phyloP scores from a whole-genome alignment of 139 green algal species.

The Haematococcus sp. region DNA sequence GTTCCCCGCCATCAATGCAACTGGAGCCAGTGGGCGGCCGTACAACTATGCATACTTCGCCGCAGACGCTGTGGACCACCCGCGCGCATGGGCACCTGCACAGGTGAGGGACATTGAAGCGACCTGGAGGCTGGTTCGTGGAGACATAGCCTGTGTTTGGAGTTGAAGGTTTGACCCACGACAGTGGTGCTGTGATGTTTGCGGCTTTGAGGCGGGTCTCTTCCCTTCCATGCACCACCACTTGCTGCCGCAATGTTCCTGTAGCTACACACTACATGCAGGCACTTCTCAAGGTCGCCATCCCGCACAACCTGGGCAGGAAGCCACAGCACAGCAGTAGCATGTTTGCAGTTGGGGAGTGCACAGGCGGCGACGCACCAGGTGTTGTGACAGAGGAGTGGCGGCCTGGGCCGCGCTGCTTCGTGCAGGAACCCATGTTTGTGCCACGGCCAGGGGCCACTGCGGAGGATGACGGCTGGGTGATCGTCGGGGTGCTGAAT shows the following conservation, averaged over 20 bases:
- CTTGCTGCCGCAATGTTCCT: too few species aligned
- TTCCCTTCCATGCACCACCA: too few species aligned
- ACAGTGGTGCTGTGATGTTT: too few species aligned
- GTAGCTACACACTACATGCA: too few species aligned
- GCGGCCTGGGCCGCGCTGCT: conserved; percentile 27
- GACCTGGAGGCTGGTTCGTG: too few species aligned
- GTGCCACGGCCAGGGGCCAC: conserved; percentile 40
- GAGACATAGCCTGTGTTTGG: conserved; percentile 6
- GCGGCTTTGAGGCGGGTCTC: too few species aligned
- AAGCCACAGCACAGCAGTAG: neutral
- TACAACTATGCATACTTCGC: conserved; percentile 46
- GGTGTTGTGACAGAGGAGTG: conserved; percentile 16
- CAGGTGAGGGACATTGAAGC: conserved; percentile 32
- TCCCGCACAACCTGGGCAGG: neutral
- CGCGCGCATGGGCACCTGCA: conserved; percentile 30
- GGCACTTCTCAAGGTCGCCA: conserved; percentile 21
- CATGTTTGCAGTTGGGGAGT: neutral
- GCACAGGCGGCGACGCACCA: neutral
- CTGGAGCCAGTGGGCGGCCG: neutral
- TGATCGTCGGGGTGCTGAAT: conserved; percentile 65
- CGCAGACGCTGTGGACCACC: conserved; percentile 43
- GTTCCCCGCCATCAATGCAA: conserved; percentile 44
- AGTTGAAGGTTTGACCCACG: too few species aligned
- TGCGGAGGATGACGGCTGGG: conserved; percentile 71
- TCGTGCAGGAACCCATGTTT: conserved; percentile 67